Evolutionary conservation across 768 basidiomycete species (phyloP), one percentile per base, ranked within the genome.

Genomic region (Lactifluus piperatus): DNA sequence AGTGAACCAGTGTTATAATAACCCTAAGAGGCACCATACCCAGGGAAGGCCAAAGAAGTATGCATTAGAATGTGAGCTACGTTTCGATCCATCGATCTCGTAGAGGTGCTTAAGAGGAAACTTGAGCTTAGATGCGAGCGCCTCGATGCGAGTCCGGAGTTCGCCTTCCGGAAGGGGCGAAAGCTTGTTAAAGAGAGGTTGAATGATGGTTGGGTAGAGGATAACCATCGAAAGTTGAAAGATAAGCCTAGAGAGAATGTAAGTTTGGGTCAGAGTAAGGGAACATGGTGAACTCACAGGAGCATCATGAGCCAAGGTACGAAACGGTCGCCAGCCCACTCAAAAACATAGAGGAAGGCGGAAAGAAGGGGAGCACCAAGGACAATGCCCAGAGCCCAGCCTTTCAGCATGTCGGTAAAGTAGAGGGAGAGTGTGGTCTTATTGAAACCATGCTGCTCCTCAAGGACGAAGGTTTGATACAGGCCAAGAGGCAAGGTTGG

Each of bases 41-140:
- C 93, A 94, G 1, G 94, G 95, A 13, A 97, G 80, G 58, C 95
- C 95, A 64, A 93, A 97, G 78, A 97, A 97, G 75, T 97, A 98
- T n/a, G 94, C 94, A 65, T 97, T 97, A 65, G 86, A 89, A 73
- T 99, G 95, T 2, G 91, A 88, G 72, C 88, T 91, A 49, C 95
- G 84, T 76, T 97, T 97, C 36, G 89, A 93, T 29, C 97, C 97
- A 69, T 98, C 94, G 65, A 98, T 97, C 70, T 97, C 93, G 70
- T 95, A 98, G 53, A 99, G 71, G 71, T 94, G 88, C 68, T 88
- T 97, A 57, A 97, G 75, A 0, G 97, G 95, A 81, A 98, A 99
- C 58, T 86, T 83, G 66, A 98, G 85, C 67, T 85, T 86, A 41
- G 74, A 66, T 0, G 94, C 91, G 16, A 99, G 77, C 0, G 71